Conservation (phyloP, 2,329 filamentous ascomycete species). For the Tolypocladium album region DNA sequence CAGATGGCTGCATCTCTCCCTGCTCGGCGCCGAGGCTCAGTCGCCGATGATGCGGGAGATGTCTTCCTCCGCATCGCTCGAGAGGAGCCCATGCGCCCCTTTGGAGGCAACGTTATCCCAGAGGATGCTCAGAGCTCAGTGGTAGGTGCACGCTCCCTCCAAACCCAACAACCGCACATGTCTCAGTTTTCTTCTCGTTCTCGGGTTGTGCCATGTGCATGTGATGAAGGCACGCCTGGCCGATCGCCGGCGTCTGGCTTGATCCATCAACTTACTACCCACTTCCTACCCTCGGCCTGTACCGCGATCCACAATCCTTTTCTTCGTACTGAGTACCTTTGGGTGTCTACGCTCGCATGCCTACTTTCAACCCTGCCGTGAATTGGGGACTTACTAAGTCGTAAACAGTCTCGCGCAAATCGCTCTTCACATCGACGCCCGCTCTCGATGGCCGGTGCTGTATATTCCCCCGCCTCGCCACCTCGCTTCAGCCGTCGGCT, state of each 20-base stretch:
- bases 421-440: slow-evolving; percentile 39
- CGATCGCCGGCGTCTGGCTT: background rate
- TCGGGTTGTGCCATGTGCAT: background rate
- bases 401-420: slow-evolving; percentile 33
- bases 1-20: slow-evolving; percentile 31
- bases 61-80: slow-evolving; percentile 49
- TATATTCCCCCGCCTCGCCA: slow-evolving; percentile 38
- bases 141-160: slow-evolving; percentile 29
- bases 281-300: background rate
- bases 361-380: background rate
- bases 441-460: slow-evolving; percentile 38
- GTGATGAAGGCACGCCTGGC: background rate
- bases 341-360: background rate
- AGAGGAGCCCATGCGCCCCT: slow-evolving; percentile 34
- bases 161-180: background rate
- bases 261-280: background rate
- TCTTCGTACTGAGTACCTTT: background rate
- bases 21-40: slow-evolving; percentile 18
- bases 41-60: slow-evolving; percentile 45
- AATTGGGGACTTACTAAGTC: slow-evolving; percentile 1
- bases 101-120: slow-evolving; percentile 20
- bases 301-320: background rate
- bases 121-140: slow-evolving; percentile 26
- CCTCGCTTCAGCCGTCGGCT: slow-evolving; percentile 40
- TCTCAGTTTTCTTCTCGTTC: background rate